These are phyloP conservation scores for Aspergillus spinulosporus DNA, from an alignment of 2,329 filamentous ascomycete species.

Conservation along the genomic window DNA sequence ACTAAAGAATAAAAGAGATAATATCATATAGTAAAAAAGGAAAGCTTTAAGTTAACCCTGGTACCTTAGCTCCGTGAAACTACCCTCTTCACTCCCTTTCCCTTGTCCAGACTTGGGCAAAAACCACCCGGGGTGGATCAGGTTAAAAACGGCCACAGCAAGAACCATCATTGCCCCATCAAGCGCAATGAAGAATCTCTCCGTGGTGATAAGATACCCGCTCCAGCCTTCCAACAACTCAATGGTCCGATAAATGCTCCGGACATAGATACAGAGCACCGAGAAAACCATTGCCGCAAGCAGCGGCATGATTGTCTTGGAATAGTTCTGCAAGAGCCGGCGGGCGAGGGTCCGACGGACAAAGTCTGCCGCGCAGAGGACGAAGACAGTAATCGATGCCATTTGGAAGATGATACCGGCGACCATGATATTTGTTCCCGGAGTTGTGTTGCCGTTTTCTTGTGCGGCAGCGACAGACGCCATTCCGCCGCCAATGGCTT, in stretches of 20 bases:
- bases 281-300: constrained; percentile 44
- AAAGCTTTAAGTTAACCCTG: not conserved
- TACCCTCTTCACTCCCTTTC: constrained; percentile 12
- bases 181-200: constrained; percentile 52
- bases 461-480: constrained; percentile 47
- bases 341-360: constrained; percentile 39
- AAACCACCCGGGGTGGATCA: constrained; percentile 48
- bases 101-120: constrained; percentile 29
- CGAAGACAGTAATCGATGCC: constrained; percentile 56
- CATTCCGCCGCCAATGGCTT: constrained; percentile 58
- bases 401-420: constrained; percentile 62
- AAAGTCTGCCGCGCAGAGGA: constrained; percentile 49
- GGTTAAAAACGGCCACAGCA: constrained; percentile 48
- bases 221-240: constrained; percentile 54
- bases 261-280: constrained; percentile 48
- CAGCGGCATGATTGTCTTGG: constrained; percentile 34
- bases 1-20: not conserved
- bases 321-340: constrained; percentile 24
- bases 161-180: constrained; percentile 53
- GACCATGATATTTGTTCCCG: constrained; percentile 52
- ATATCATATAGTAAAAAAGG: not conserved
- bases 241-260: constrained; percentile 53
- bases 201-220: constrained; percentile 53
- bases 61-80: constrained; percentile 6
- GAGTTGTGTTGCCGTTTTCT: constrained; percentile 48